These are phyloP conservation scores for Penicillium rolfsii DNA, from an alignment of 2,329 filamentous ascomycete genomes.

Conservation along the genomic window DNA sequence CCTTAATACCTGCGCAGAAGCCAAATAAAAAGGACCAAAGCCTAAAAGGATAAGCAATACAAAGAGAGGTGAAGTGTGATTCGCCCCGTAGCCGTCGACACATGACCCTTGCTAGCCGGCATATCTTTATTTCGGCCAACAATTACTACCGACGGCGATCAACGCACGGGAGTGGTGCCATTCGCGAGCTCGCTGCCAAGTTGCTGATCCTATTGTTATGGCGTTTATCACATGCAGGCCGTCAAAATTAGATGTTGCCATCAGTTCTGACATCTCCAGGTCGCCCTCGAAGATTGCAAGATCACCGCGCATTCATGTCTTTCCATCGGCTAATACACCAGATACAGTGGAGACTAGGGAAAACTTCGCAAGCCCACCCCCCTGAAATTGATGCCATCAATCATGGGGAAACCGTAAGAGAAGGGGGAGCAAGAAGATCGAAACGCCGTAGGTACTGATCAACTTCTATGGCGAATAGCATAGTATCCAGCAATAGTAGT, in stretches of 20 bases:
- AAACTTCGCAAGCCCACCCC: background rate
- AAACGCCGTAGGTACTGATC: background rate
- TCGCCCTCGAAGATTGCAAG: background rate
- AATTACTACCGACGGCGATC: background rate
- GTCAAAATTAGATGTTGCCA: constrained; percentile 2
- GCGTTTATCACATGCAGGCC: background rate
- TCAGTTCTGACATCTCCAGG: background rate
- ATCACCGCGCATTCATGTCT: background rate
- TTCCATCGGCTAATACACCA: background rate
- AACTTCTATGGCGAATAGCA: background rate
- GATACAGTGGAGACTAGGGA: background rate
- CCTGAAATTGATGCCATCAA: background rate
- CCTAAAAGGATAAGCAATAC: background rate
- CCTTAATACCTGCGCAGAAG: background rate
- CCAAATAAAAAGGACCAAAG: background rate
- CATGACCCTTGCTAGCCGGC: constrained; percentile 1
- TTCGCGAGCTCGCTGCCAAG: background rate
- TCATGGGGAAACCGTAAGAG: background rate
- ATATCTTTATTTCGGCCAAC: constrained; percentile 2
- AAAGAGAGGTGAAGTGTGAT: background rate
- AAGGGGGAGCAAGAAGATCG: background rate
- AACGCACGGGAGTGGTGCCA: background rate
- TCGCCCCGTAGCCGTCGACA: background rate
- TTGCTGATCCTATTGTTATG: background rate
- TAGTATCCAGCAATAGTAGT: constrained; percentile 15